A percentile compares a stretch with the other conserved stretches of the same genome.
These are phyloP conservation scores for Ambrosiella beaveri DNA, from an alignment of 2,329 filamentous ascomycete genomes.

Conservation along the genomic window DNA sequence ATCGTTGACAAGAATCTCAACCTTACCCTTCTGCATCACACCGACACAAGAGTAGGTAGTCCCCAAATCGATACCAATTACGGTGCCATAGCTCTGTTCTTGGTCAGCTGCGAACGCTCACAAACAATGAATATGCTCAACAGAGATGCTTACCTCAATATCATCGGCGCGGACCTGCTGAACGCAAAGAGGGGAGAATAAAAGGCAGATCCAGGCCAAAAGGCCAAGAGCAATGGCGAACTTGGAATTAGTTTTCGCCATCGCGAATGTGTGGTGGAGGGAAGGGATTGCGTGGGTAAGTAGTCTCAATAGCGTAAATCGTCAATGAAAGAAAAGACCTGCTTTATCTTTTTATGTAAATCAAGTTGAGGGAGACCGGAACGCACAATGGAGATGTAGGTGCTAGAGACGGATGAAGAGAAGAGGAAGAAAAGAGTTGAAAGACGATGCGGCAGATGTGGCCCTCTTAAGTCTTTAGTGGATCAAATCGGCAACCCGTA, in stretches of 20 bases:
- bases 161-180: slow-evolving; percentile 59
- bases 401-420: slow-evolving; percentile 13
- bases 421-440: slow-evolving; percentile 15
- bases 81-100: slow-evolving; percentile 54
- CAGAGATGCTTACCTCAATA: slow-evolving; percentile 28
- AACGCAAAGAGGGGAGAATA: slow-evolving; percentile 76
- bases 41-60: slow-evolving; percentile 81
- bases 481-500: not conserved
- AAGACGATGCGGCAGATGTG: slow-evolving; percentile 16
- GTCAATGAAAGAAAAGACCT: slow-evolving; percentile 13
- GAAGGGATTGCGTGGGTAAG: not conserved
- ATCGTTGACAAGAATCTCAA: slow-evolving; percentile 91
- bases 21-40: slow-evolving; percentile 91
- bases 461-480: slow-evolving; percentile 7
- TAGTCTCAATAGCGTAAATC: slow-evolving; percentile 6
- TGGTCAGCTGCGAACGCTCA: not conserved
- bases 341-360: slow-evolving; percentile 11
- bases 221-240: slow-evolving; percentile 71
- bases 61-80: slow-evolving; percentile 88
- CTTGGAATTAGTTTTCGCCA: slow-evolving; percentile 46
- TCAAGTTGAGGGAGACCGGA: slow-evolving; percentile 5
- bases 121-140: not conserved
- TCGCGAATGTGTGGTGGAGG: slow-evolving; percentile 19
- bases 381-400: slow-evolving; percentile 11
- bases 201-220: slow-evolving; percentile 77